Evolutionary conservation across 805 yeast genomes (phyloP).

Genomic region (Ogataea siamensis): DNA sequence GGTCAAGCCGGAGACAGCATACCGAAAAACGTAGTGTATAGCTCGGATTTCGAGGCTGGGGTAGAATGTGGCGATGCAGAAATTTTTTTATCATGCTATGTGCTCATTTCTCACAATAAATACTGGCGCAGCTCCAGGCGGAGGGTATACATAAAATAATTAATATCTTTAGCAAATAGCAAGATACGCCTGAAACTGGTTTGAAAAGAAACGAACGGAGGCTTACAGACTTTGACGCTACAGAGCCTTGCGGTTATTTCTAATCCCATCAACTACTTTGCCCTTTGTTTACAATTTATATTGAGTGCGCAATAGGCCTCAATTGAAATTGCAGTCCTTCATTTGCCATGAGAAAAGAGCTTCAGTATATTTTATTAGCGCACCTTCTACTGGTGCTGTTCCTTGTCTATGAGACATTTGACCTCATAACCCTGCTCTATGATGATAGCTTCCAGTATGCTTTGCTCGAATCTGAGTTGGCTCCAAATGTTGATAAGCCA

Average conservation of each 20-base stretch:
- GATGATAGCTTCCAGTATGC: constrained; percentile 71
- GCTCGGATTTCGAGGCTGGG: constrained; percentile 2
- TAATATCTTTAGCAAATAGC: constrained; percentile 1
- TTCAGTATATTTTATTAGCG: constrained; percentile 56
- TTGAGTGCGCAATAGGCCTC: constrained; percentile 4
- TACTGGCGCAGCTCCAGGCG: constrained; percentile 11
- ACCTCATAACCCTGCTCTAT: constrained; percentile 68
- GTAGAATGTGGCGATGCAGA: constrained; percentile 9
- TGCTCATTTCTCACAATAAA: constrained; percentile 11
- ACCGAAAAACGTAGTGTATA: constrained; percentile 6
- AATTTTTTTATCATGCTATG: constrained; percentile 7
- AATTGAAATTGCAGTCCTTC: constrained; percentile 8
- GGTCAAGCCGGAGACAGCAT: constrained; percentile 1
- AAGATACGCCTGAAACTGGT: constrained; percentile 1
- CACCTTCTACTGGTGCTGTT: constrained; percentile 55
- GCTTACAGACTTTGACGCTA: background rate
- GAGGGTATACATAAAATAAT: constrained; percentile 7
- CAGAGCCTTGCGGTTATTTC: constrained; percentile 1
- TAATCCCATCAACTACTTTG: background rate
- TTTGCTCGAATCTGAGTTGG: constrained; percentile 58
- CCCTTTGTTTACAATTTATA: constrained; percentile 1
- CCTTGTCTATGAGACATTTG: constrained; percentile 63
- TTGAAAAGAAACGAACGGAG: constrained; percentile 1
- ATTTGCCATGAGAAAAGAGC: constrained; percentile 57
- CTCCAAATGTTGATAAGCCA: constrained; percentile 43